These are phyloP conservation scores for Fusarium clavum DNA, from an alignment of 2,329 filamentous ascomycete species.

Conservation along the genomic window DNA sequence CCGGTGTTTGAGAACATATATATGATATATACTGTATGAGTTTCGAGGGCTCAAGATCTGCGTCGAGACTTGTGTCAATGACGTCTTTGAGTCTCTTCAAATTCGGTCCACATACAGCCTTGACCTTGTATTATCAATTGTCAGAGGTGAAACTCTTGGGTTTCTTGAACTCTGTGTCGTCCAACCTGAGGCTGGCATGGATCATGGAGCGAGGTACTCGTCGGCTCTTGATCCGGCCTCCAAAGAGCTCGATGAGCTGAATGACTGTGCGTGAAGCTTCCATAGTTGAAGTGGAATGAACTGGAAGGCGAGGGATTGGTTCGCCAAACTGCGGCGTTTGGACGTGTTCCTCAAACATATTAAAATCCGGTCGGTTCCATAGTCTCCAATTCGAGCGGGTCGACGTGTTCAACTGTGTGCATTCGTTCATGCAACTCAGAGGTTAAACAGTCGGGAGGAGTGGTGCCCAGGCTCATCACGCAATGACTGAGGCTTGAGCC, in stretches of 20 bases:
- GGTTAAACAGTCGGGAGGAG: too few species aligned
- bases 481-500: background rate
- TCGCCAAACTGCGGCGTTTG: too few species aligned
- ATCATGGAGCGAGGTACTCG: too few species aligned
- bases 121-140: background rate
- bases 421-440: background rate
- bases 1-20: background rate
- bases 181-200: too few species aligned
- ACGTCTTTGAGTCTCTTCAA: background rate
- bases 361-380: background rate
- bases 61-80: background rate
- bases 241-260: too few species aligned
- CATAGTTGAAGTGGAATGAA: too few species aligned
- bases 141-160: too few species aligned
- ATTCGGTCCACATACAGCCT: background rate
- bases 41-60: background rate
- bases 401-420: background rate
- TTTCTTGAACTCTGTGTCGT: too few species aligned
- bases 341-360: background rate
- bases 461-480: background rate
- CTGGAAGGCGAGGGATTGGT: background rate
- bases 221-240: too few species aligned
- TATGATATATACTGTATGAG: background rate
- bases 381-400: background rate
- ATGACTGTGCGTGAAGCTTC: too few species aligned